Percentiles rank a stretch among this genome's conserved stretches.
Evolutionary conservation across 164 flowering plant species (phyloP).

Genomic region (Liquidambar formosana): DNA sequence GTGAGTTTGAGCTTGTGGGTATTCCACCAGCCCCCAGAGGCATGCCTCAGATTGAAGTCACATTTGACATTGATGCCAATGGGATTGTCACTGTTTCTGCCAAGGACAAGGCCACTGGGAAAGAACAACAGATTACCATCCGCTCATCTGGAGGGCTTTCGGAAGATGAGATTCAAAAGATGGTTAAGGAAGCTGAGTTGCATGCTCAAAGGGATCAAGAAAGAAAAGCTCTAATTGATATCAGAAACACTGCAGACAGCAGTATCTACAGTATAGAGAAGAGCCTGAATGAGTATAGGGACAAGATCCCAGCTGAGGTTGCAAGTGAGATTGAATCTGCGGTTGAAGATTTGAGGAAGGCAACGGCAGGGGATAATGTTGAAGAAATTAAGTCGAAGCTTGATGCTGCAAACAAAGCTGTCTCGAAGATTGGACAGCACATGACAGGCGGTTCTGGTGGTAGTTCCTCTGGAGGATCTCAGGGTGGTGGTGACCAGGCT

Average conservation of each 20-base stretch:
- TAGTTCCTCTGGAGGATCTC: conserved; percentile 33
- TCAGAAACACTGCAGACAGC: conserved; percentile 68
- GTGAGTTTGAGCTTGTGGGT: conserved; percentile 71
- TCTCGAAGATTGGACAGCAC: conserved; percentile 74
- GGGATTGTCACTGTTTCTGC: conserved; percentile 76
- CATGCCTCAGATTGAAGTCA: conserved; percentile 68
- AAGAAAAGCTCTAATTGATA: conserved; percentile 60
- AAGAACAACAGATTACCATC: conserved; percentile 71
- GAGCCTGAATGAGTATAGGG: conserved; percentile 69
- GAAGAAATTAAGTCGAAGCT: conserved; percentile 68
- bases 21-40: conserved; percentile 79
- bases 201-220: conserved; percentile 71
- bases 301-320: conserved; percentile 60
- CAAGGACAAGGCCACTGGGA: conserved; percentile 66
- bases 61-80: conserved; percentile 72
- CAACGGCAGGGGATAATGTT: conserved; percentile 37
- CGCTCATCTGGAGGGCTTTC: conserved; percentile 73
- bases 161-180: conserved; percentile 67
- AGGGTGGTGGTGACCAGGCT: conserved; percentile 59
- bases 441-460: conserved; percentile 55
- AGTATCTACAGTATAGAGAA: conserved; percentile 71
- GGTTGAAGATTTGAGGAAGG: conserved; percentile 54
- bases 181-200: conserved; percentile 76
- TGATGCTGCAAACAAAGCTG: conserved; percentile 72
- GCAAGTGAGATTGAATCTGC: conserved; percentile 64